phyloP scores from a whole-genome alignment of 2,329 filamentous ascomycete species.

The Claviceps sp. region DNA sequence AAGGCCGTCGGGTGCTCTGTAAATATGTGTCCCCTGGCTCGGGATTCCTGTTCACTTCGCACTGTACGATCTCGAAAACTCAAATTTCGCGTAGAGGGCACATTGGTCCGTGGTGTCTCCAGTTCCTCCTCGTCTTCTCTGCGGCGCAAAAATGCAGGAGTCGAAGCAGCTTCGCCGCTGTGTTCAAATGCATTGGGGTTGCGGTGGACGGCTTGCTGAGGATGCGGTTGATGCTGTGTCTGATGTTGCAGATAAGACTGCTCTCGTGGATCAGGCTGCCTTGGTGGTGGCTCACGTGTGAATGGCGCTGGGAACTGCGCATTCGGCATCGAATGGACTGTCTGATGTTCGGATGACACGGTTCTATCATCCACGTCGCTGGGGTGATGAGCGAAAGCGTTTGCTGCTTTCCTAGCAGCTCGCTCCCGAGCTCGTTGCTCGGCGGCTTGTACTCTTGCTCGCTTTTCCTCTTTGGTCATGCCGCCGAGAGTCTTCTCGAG shows the following conservation, averaged over 20 bases:
- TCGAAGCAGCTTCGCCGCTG: conserved; percentile 11
- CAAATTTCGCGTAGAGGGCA: conserved; percentile 37
- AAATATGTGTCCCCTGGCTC: conserved; percentile 14
- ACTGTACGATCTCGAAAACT: conserved; percentile 48
- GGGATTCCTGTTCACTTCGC: conserved; percentile 26
- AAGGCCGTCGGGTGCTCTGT: conserved; percentile 9
- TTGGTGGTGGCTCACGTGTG: not conserved
- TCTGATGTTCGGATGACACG: not conserved
- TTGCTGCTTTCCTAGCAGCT: conserved; percentile 26
- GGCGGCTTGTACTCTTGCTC: conserved; percentile 70
- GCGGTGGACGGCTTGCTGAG: not conserved
- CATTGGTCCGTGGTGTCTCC: conserved; percentile 13
- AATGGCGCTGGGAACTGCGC: not conserved
- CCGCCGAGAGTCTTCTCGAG: conserved; percentile 81
- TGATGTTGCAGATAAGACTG: not conserved
- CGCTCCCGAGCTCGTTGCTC: conserved; percentile 59
- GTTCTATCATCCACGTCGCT: conserved; percentile 13
- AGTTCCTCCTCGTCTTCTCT: conserved; percentile 11
- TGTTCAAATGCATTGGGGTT: not conserved
- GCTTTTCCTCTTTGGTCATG: conserved; percentile 92
- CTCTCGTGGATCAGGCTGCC: not conserved
- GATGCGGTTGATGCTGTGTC: not conserved
- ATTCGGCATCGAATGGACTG: not conserved
- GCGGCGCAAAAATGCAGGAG: conserved; percentile 9
- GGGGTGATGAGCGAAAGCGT: conserved; percentile 10